Percentiles rank a stretch among this genome's conserved stretches.
These are phyloP conservation scores for Neurospora sp. DNA, from an alignment of 495 filamentous ascomycete species.

Conservation along the genomic window DNA sequence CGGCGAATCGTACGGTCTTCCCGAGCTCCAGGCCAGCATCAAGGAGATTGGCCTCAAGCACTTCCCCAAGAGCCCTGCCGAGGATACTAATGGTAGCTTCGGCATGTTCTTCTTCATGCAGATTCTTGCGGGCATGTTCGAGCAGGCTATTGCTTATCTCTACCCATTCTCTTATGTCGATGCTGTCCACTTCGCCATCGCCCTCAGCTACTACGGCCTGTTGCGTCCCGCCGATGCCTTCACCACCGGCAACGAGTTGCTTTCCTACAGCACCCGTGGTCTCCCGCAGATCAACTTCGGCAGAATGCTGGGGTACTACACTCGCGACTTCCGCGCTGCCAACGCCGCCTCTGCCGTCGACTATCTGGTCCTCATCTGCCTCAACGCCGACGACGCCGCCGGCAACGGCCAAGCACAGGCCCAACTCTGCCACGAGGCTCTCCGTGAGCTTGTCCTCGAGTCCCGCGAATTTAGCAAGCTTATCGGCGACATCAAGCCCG, in stretches of 20 bases:
- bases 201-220: conserved; percentile 81
- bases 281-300: conserved; percentile 90
- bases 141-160: conserved; percentile 83
- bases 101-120: conserved; percentile 89
- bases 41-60: conserved; percentile 80
- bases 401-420: conserved; percentile 66
- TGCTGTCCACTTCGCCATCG: conserved; percentile 90
- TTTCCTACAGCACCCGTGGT: conserved; percentile 58
- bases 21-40: conserved; percentile 75
- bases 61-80: conserved; percentile 58
- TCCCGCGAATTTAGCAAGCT: conserved; percentile 88
- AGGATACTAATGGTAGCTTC: conserved; percentile 62
- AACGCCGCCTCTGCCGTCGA: conserved; percentile 81
- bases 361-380: conserved; percentile 84
- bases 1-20: conserved; percentile 77
- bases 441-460: conserved; percentile 92
- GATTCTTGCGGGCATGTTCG: conserved; percentile 85
- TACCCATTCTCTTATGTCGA: conserved; percentile 82
- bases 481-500: conserved; percentile 77
- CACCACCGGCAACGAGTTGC: conserved; percentile 57
- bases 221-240: conserved; percentile 70
- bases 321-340: conserved; percentile 83
- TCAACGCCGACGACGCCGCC: conserved; percentile 72
- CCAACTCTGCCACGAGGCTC: conserved; percentile 77
- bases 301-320: conserved; percentile 88